Evolutionary conservation across 2,329 filamentous ascomycete genomes (phyloP).

Genomic region (Beauveria pseudobassiana): DNA sequence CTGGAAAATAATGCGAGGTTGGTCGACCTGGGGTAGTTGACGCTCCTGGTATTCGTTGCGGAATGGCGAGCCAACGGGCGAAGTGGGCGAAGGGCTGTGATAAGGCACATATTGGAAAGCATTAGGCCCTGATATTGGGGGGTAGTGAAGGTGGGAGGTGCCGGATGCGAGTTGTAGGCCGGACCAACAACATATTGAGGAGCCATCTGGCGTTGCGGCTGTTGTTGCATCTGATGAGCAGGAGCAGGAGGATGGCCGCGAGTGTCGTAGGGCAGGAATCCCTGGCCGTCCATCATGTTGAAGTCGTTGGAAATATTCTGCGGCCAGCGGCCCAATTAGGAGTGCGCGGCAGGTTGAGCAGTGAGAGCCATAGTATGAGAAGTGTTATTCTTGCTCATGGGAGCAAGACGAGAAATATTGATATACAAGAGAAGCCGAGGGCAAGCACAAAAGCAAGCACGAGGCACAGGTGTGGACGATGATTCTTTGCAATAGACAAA

Average conservation of each 20-base stretch:
- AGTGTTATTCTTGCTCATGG: neutral
- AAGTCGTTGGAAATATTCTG: constrained; percentile 40
- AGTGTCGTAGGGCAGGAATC: constrained; percentile 43
- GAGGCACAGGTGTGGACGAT: neutral
- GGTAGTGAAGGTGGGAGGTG: constrained; percentile 33
- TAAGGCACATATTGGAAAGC: constrained; percentile 39
- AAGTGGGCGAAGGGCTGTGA: constrained; percentile 27
- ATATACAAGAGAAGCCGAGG: neutral
- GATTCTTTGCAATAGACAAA: neutral
- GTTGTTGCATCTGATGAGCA: constrained; percentile 32
- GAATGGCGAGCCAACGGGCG: constrained; percentile 26
- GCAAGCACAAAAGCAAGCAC: neutral
- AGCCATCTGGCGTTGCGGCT: constrained; percentile 28
- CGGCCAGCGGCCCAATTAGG: constrained; percentile 48
- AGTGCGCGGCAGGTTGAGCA: constrained; percentile 34
- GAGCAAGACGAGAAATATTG: constrained; percentile 5
- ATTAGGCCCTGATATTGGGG: constrained; percentile 35
- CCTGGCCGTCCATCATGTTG: constrained; percentile 40
- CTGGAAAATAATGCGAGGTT: constrained; percentile 19
- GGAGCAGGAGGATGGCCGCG: constrained; percentile 23
- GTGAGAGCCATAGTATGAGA: constrained; percentile 37
- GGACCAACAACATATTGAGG: constrained; percentile 40
- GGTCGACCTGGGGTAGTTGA: constrained; percentile 17
- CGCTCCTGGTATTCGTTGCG: constrained; percentile 27
- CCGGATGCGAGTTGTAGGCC: constrained; percentile 31